Evolutionary conservation across 768 basidiomycete species (phyloP), one percentile per base, ranked within the genome.

Genomic region (Inosperma sp.): DNA sequence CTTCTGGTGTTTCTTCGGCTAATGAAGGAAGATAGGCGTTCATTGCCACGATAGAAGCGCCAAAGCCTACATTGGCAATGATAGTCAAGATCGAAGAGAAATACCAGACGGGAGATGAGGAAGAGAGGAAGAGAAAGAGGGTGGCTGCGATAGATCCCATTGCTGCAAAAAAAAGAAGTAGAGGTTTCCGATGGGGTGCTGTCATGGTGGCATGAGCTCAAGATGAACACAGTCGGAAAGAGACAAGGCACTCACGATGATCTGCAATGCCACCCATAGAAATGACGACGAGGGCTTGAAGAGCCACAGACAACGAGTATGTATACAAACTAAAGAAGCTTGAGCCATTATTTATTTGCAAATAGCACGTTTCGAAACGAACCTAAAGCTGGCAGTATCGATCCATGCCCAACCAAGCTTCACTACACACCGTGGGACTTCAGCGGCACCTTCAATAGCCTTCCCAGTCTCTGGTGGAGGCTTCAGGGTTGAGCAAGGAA

Each of bases 261-360:
- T 98, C 92, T 1, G 94, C 95, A 49, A 95, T 83, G 13, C 83
- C 83, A 6, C 92, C 91, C 77, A 96, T 88, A 5, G 94, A 93
- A 49, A 99, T 93, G 31, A 99, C 93, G 0, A 86, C 90, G n/a
- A 97, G 60, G 0, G 93, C 94, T 64, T 97, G 94, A 0, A 95
- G 67, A 0, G 86, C 86, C 1, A 97, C 94, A 1, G 89, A 91
- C 12, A 83, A 72, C 1, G 94, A 96, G 66, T 92, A 88, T 25
- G 86, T 79, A 62, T 95, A 93, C 29, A 99, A 73, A 59, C 93
- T 94, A 59, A 3, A 44, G 22, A 22, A 37, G 33, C 35, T 19
- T 16, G 25, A 21, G 23, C 12, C 19, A 23, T 17, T 29, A 9
- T 27, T 33, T 16, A 19, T 12, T 21, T 12, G 4, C 14, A 30